Conservation (phyloP, 31 red algal species). For the Pterothamnion heteromorphum region DNA sequence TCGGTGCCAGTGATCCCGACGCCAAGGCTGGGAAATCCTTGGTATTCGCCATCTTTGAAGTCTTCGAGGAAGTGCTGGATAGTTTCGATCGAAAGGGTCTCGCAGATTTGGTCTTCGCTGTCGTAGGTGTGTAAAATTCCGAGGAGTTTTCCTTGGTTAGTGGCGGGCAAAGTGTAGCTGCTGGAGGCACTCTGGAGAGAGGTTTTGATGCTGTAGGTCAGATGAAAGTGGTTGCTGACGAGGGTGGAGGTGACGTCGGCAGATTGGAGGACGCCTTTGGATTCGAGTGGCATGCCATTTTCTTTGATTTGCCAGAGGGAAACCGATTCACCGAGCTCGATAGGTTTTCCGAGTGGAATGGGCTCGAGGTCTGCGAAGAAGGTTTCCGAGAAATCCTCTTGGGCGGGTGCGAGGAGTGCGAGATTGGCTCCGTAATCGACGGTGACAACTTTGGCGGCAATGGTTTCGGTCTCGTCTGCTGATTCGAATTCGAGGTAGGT, state of each 20-base stretch:
- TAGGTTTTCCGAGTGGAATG: neutral
- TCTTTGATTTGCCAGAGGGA: neutral
- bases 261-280: neutral
- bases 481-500: neutral
- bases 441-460: neutral
- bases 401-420: neutral
- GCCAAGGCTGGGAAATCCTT: neutral
- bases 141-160: neutral
- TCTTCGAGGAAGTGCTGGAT: neutral
- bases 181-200: neutral
- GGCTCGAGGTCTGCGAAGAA: neutral
- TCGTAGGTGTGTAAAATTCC: neutral
- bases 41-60: neutral
- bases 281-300: neutral
- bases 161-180: neutral
- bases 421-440: slow-evolving; percentile 1
- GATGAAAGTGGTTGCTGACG: neutral
- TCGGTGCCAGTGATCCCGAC: neutral
- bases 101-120: neutral
- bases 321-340: neutral
- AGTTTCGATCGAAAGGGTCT: neutral
- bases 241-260: neutral
- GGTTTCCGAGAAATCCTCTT: no score
- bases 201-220: neutral
- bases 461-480: neutral